These are phyloP conservation scores for Sordariomycetes sp. DNA, from an alignment of 2,329 filamentous ascomycete genomes.

Conservation along the genomic window DNA sequence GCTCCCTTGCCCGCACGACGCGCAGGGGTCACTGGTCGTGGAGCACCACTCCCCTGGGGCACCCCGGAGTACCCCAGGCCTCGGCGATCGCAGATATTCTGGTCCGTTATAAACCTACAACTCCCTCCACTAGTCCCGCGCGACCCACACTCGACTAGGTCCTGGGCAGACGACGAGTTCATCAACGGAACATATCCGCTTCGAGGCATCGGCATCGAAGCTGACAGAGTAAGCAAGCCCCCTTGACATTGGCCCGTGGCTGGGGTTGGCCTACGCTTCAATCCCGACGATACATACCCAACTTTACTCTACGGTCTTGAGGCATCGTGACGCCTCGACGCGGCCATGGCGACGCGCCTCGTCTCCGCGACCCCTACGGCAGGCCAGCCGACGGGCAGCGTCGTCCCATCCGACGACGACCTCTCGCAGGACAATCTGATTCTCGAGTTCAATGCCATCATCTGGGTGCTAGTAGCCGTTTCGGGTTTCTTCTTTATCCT, in stretches of 20 bases:
- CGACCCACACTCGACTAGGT: neutral
- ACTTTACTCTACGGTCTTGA: neutral
- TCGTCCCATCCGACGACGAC: neutral
- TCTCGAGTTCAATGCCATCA: constrained; percentile 6
- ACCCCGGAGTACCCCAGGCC: too few species aligned
- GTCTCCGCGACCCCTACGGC: neutral
- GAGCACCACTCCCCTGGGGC: neutral
- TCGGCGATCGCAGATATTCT: neutral
- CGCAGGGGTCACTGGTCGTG: neutral
- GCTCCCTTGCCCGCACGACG: neutral
- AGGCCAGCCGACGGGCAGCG: neutral
- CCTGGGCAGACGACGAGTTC: neutral
- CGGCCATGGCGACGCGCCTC: neutral
- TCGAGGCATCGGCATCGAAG: neutral
- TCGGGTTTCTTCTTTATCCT: constrained; percentile 10
- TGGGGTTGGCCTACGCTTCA: neutral
- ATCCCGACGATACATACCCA: neutral
- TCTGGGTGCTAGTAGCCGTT: constrained; percentile 10
- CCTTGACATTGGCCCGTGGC: neutral
- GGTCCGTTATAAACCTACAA: neutral
- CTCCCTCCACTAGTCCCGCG: neutral
- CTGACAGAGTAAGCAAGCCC: neutral
- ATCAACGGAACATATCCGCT: neutral
- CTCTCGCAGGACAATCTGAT: constrained; percentile 5
- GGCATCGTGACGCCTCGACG: neutral